Evolutionary conservation across 192 early-diverging fungal species (phyloP).

Genomic region (Backusella liffmaniae): DNA sequence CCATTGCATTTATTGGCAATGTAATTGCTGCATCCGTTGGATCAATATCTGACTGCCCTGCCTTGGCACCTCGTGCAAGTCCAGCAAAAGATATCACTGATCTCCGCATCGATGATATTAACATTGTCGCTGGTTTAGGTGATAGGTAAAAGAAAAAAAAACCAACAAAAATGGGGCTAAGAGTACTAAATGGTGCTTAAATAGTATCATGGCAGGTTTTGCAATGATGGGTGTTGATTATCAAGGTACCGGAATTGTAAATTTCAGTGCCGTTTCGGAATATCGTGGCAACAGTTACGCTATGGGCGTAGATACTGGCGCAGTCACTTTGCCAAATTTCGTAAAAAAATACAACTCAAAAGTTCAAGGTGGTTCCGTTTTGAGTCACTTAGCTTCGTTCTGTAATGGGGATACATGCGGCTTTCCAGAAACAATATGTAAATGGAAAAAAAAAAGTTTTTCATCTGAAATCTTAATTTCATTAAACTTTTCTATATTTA

Average conservation of each 20-base stretch:
- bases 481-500: neutral
- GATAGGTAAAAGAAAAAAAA: slow-evolving; percentile 28
- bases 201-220: slow-evolving; percentile 56
- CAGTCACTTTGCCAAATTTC: slow-evolving; percentile 44
- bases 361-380: slow-evolving; percentile 39
- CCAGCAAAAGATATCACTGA: slow-evolving; percentile 45
- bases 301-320: slow-evolving; percentile 48
- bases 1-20: neutral
- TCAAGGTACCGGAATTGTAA: slow-evolving; percentile 18
- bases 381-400: slow-evolving; percentile 29
- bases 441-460: neutral
- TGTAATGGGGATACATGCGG: slow-evolving; percentile 1
- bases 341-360: slow-evolving; percentile 38
- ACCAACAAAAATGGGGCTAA: neutral
- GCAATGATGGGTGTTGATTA: slow-evolving; percentile 39
- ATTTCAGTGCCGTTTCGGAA: slow-evolving; percentile 36
- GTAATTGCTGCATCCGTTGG: neutral
- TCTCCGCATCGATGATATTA: slow-evolving; percentile 55
- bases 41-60: slow-evolving; percentile 35
- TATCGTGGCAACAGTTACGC: slow-evolving; percentile 52
- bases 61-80: slow-evolving; percentile 37
- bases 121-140: slow-evolving; percentile 51
- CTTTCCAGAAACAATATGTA: neutral
- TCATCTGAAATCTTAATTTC: neutral
- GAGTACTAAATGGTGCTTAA: neutral